A percentile compares a stretch with the other conserved stretches of the same genome.
These are phyloP conservation scores for Trichoderma simmonsii DNA, from an alignment of 2,329 filamentous ascomycete species.

Conservation along the genomic window DNA sequence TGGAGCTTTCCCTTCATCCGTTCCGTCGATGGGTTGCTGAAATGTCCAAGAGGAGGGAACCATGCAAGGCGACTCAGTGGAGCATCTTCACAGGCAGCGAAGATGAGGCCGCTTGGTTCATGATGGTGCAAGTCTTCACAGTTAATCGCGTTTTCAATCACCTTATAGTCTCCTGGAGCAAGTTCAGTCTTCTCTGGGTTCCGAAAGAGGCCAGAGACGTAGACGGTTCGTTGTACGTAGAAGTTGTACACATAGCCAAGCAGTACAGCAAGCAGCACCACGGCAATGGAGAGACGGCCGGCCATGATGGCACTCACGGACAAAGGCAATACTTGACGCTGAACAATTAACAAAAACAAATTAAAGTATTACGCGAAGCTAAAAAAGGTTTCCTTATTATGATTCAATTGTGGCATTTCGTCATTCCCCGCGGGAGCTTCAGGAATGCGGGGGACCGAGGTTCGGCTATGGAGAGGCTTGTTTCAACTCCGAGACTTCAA, in stretches of 20 bases:
- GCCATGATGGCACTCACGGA: conserved; percentile 10
- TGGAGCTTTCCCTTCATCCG: conserved; percentile 45
- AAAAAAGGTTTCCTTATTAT: not conserved
- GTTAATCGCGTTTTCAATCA: conserved; percentile 50
- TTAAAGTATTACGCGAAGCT: not conserved
- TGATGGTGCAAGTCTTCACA: conserved; percentile 62
- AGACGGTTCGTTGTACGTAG: not conserved
- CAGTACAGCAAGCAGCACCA: conserved; percentile 15
- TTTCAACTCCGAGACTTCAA: not conserved
- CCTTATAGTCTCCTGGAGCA: conserved; percentile 32
- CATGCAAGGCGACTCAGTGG: conserved; percentile 42
- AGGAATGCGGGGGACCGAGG: conserved; percentile 13
- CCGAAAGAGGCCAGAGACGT: conserved; percentile 31
- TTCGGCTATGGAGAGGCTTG: not conserved
- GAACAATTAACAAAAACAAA: not conserved
- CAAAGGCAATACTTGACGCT: not conserved
- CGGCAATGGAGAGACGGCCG: not conserved
- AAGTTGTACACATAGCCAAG: conserved; percentile 17
- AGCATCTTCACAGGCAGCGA: conserved; percentile 54
- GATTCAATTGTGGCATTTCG: not conserved
- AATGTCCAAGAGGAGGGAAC: conserved; percentile 48
- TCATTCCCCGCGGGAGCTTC: not conserved
- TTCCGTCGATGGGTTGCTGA: conserved; percentile 39
- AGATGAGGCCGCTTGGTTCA: conserved; percentile 45
- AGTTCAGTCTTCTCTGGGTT: conserved; percentile 24